Evolutionary conservation across 305 asterid species (phyloP), one percentile per base, ranked within the genome.

Genomic region (Ilex paraguariensis): DNA sequence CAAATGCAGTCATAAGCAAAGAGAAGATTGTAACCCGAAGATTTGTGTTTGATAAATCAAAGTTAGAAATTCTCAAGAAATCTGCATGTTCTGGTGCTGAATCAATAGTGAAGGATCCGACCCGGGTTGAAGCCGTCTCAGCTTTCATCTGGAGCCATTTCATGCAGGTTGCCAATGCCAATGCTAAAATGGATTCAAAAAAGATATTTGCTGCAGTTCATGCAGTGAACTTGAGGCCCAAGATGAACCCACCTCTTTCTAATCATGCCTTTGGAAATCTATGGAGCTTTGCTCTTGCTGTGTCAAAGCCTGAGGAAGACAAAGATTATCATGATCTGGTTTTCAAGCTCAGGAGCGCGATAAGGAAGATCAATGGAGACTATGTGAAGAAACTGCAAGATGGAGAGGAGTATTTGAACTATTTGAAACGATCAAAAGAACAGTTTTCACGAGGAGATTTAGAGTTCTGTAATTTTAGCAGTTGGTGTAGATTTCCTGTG

Each of bases 81-180:
- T 55, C 50, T 31, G 64, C 59, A n/a, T n/a, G n/a, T n/a, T n/a
- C n/a, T n/a, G n/a, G n/a, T 6, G 1, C 65, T 1, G 70, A 70
- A 49, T 67, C 67, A 4, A 3, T 10, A 13, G 44, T 66, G 57
- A 60, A 57, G 67, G 42, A 51, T 0, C 80, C 84, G 0, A 66
- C 79, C 9, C 62, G 82, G 30, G 85, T 76, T 17, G 85, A 79
- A 33, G 76, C 70, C 11, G 75, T 80, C 17, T 57, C 81, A 12
- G 78, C 85, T 32, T 60, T 76, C 54, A 55, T 79, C 39, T 79
- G 82, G 83, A 63, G 60, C 65, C 71, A 73, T 51, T 53, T 74
- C 17, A 72, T 79, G 5, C 66, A 67, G 11, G 55, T 66, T 10
- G 53, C 60, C 50, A 56, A 31, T 11, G 45, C 59, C 56, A 57